phyloP scores from a whole-genome alignment of 1,284 basidiomycete species.

The Ceratobasidium sp. region DNA sequence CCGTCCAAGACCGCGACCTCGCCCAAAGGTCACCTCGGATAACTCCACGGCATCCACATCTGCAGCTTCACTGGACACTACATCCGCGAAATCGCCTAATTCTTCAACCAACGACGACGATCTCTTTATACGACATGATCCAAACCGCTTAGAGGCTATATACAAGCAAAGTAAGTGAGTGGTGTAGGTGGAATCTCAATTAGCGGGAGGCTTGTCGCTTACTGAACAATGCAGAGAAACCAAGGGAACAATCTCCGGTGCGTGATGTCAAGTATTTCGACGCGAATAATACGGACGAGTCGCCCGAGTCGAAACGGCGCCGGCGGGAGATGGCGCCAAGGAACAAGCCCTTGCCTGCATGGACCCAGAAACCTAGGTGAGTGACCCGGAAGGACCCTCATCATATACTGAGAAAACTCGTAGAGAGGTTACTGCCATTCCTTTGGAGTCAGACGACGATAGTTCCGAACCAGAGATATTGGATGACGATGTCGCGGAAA shows the following conservation, averaged over 20 bases:
- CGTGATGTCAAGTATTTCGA: slow-evolving; percentile 34
- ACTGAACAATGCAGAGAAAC: slow-evolving; percentile 22
- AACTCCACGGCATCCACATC: slow-evolving; percentile 15
- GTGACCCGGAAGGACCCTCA: not conserved
- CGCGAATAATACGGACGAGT: slow-evolving; percentile 2
- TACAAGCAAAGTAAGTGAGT: slow-evolving; percentile 27
- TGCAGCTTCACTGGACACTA: not conserved
- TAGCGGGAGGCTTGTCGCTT: slow-evolving; percentile 17
- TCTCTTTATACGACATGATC: slow-evolving; percentile 28
- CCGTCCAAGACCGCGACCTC: slow-evolving; percentile 24
- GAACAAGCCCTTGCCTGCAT: slow-evolving; percentile 24
- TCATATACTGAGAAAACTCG: not conserved
- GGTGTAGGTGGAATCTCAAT: not conserved
- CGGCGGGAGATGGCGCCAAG: slow-evolving; percentile 7
- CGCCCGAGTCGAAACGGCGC: slow-evolving; percentile 31
- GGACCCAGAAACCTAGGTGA: slow-evolving; percentile 22
- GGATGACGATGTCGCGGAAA: slow-evolving; percentile 13
- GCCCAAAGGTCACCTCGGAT: slow-evolving; percentile 22
- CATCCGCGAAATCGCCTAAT: slow-evolving; percentile 10
- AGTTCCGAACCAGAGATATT: slow-evolving; percentile 31
- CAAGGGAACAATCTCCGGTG: slow-evolving; percentile 20
- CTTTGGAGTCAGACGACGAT: slow-evolving; percentile 20
- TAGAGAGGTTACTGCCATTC: not conserved
- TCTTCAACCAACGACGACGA: slow-evolving; percentile 13
- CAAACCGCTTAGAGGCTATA: slow-evolving; percentile 11